Evolutionary conservation across 148 eudicot genomes (phyloP).

Genomic region (Rhododendron mucronatum): DNA sequence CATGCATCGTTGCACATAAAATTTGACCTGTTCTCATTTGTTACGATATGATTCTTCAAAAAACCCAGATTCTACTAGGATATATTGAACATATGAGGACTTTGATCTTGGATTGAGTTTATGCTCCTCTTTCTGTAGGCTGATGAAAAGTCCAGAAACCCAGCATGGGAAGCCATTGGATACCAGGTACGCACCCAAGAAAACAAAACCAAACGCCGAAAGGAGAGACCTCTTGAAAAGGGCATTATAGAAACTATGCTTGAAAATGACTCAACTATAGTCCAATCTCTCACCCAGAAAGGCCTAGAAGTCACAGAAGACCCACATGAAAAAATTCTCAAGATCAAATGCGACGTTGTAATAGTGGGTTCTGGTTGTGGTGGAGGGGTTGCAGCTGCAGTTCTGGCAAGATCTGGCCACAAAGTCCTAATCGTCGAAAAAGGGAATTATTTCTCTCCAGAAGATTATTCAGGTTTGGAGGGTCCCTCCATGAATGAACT

Average conservation of each 20-base stretch:
- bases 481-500: slow-evolving; percentile 62
- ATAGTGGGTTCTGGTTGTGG: slow-evolving; percentile 91
- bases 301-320: slow-evolving; percentile 53
- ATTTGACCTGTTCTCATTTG: not conserved
- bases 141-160: slow-evolving; percentile 62
- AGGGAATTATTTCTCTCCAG: slow-evolving; percentile 59
- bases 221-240: slow-evolving; percentile 65
- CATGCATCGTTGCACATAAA: not conserved
- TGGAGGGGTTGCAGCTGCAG: slow-evolving; percentile 81
- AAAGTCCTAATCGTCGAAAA: slow-evolving; percentile 72
- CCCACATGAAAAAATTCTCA: slow-evolving; percentile 14
- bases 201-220: slow-evolving; percentile 15
- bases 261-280: slow-evolving; percentile 38
- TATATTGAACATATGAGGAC: not conserved
- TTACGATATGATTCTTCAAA: not conserved
- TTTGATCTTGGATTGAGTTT: not conserved
- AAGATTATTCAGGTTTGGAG: slow-evolving; percentile 70
- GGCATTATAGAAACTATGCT: slow-evolving; percentile 58
- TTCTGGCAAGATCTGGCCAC: slow-evolving; percentile 58
- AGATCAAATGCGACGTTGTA: slow-evolving; percentile 69
- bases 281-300: slow-evolving; percentile 47
- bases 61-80: too few species aligned
- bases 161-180: slow-evolving; percentile 77
- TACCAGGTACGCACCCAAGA: slow-evolving; percentile 46
- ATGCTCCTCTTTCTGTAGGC: slow-evolving; percentile 25